Evolutionary conservation across 2,329 filamentous ascomycete genomes (phyloP).

Genomic region (Phaeosphaeria sp.): DNA sequence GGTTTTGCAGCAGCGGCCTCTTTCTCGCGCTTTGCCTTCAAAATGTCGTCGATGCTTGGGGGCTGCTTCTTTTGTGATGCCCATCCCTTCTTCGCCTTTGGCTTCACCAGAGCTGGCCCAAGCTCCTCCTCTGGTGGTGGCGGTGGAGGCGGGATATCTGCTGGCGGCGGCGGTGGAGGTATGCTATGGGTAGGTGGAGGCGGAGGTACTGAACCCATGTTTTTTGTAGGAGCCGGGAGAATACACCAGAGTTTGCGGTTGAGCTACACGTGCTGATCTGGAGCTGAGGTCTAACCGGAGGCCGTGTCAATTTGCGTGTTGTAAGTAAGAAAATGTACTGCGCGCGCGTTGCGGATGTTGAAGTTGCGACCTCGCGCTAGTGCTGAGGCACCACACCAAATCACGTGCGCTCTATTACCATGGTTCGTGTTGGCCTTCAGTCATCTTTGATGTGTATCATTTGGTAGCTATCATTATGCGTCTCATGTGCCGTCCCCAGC

Average conservation of each 20-base stretch:
- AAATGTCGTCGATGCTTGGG: conserved; percentile 83
- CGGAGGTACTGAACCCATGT: conserved; percentile 36
- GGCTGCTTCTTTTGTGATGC: conserved; percentile 58
- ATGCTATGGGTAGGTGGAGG: conserved; percentile 44
- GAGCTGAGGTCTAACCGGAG: no score
- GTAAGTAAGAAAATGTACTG: neutral
- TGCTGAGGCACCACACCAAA: conserved; percentile 20
- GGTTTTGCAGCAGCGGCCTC: conserved; percentile 87
- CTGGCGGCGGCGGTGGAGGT: conserved; percentile 29
- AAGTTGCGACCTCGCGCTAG: conserved; percentile 12
- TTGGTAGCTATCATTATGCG: neutral
- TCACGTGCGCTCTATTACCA: conserved; percentile 20
- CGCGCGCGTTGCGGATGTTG: conserved; percentile 9
- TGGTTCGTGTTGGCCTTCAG: neutral
- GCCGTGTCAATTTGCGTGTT: no score
- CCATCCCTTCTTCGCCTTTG: conserved; percentile 63
- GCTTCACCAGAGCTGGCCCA: conserved; percentile 33
- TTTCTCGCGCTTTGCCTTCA: conserved; percentile 84
- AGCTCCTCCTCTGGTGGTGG: conserved; percentile 30
- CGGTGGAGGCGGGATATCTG: conserved; percentile 17
- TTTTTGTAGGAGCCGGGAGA: no score
- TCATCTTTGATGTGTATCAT: neutral
- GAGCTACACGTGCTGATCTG: no score
- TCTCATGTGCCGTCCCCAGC: neutral
- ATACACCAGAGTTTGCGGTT: no score